phyloP scores from a whole-genome alignment of 108 stramenopile genomes.

The Tribonema minus region DNA sequence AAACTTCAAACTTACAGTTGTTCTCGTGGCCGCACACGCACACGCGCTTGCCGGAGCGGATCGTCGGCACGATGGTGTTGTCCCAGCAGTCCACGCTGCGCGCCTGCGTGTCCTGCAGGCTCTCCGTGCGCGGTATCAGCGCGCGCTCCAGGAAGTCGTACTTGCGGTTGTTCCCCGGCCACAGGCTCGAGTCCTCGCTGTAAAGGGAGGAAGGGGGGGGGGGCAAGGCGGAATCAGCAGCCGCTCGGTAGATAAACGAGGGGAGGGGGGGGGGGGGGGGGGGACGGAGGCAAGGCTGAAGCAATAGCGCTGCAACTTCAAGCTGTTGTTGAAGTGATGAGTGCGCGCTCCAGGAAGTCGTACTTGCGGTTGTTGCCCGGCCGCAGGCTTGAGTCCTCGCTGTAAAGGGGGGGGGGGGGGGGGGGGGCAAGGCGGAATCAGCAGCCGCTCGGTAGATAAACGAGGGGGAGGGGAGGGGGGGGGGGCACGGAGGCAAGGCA shows the following conservation, averaged over 20 bases:
- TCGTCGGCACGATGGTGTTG: conserved; percentile 68
- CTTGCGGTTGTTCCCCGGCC: conserved; percentile 77
- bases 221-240: too few species aligned
- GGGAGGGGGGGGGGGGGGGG: too few species aligned
- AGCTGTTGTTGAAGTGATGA: too few species aligned
- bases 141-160: conserved; percentile 73
- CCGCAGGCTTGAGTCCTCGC: conserved; percentile 69
- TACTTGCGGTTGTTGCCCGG: conserved; percentile 80
- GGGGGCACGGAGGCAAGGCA: too few species aligned
- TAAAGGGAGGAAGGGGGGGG: too few species aligned
- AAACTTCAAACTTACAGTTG: too few species aligned
- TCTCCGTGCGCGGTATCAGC: conserved; percentile 83
- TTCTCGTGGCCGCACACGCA: conserved; percentile 90
- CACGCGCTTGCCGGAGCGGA: conserved; percentile 76
- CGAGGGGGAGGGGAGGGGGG: too few species aligned
- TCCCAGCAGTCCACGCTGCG: conserved; percentile 79
- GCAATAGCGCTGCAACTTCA: too few species aligned
- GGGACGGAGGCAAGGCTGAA: too few species aligned
- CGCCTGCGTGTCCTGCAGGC: conserved; percentile 76
- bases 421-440: too few species aligned
- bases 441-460: too few species aligned
- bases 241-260: too few species aligned
- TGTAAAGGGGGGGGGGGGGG: not conserved
- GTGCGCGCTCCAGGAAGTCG: conserved; percentile 68
- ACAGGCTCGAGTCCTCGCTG: conserved; percentile 65